Evolutionary conservation across 2,329 filamentous ascomycete species (phyloP).

Genomic region (Zymoseptoria crescenta): DNA sequence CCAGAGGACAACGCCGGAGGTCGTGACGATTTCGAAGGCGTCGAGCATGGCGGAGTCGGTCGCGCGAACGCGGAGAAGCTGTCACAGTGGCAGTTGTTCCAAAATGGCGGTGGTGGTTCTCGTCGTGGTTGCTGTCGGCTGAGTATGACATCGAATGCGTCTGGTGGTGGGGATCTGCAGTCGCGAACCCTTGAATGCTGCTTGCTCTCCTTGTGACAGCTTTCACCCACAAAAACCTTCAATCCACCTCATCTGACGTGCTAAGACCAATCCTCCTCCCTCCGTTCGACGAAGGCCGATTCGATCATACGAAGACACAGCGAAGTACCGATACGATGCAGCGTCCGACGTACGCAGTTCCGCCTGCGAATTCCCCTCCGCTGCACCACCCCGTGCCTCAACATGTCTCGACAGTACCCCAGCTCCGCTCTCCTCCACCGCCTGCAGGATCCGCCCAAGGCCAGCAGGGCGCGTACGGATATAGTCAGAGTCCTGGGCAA

Average conservation of each 20-base stretch:
- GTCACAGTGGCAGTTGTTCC: neutral
- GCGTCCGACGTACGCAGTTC: conserved; percentile 70
- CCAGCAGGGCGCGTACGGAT: conserved; percentile 58
- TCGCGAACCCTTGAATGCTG: neutral
- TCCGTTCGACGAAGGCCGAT: neutral
- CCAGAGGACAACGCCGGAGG: conserved; percentile 94
- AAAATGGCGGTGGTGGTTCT: neutral
- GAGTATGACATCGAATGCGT: neutral
- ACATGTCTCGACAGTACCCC: conserved; percentile 95
- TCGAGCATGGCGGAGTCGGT: conserved; percentile 64
- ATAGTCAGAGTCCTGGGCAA: conserved; percentile 49
- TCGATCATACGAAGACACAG: neutral
- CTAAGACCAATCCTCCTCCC: neutral
- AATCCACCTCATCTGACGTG: neutral
- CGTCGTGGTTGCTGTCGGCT: neutral
- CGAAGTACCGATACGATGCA: conserved; percentile 58
- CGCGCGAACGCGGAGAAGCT: neutral
- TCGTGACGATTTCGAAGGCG: conserved; percentile 92
- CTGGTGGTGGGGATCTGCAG: neutral
- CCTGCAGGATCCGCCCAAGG: conserved; percentile 60
- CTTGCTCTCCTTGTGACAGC: neutral
- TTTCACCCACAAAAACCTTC: neutral
- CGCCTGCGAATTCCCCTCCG: conserved; percentile 70
- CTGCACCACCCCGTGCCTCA: conserved; percentile 96
- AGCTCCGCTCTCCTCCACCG: conserved; percentile 87